Evolutionary conservation across 805 yeast species (phyloP), one percentile per base, ranked within the genome.

Genomic region (Suhomyces emberorum): DNA sequence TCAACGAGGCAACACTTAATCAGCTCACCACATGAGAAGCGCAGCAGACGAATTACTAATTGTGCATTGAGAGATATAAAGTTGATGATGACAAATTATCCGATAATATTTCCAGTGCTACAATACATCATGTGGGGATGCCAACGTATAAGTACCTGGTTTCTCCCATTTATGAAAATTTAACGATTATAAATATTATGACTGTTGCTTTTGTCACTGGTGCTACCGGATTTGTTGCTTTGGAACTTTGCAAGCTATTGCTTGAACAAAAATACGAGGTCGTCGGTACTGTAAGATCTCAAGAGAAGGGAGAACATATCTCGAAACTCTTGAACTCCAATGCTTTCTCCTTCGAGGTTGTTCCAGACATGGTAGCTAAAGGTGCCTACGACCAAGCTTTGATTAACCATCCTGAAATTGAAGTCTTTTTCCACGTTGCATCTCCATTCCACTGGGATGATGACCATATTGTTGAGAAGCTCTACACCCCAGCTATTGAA

Each of bases 191-290:
- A n/a, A n/a, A n/a, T n/a, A 20, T 7, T 20, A 23, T 23, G 26
- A 8, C 26, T 11, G 21, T 25, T 19, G 57, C 61, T 8, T 45
- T 61, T 32, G 52, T 58, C 20, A 47, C 61, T 7, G 69, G 65
- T 9, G 63, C 63, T 15, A 49, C 65, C 2, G 66, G 68, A 12
- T 62, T 51, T 34, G 49, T 63, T 25, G 68, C 63, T 6, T 52
- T 44, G 16, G 56, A 51, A 41, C 44, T 49, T 20, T 46, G 51
- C 36, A 51, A 54, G 38, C 49, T 43, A 15, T 43, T 56, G 12
- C 44, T 53, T 30, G 36, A 36, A 18, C 42, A 49, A 34, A 54
- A 56, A 26, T 52, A 53, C 42, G 28, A 33, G 5, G 60, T 59
- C 10, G 43, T 53, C 26, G 63, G 59, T 3, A 39, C 61, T 2